phyloP scores from a whole-genome alignment of 2,329 filamentous ascomycete species.

The Emmonsia crescens region DNA sequence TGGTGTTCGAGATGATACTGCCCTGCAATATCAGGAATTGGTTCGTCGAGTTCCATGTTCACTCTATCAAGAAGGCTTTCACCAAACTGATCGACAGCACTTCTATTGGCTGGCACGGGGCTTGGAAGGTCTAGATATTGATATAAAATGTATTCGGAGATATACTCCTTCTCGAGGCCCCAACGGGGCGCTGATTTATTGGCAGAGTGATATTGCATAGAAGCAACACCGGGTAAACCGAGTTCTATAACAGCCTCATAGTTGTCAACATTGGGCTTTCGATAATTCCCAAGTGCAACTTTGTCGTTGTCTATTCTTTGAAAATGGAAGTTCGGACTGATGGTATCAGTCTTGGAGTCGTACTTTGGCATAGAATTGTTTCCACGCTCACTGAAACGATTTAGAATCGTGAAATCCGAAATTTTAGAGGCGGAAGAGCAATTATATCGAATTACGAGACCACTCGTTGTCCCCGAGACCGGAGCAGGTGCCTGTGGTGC shows the following conservation, averaged over 20 bases:
- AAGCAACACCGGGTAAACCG: not conserved
- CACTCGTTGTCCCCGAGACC: not conserved
- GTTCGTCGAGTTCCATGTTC: not conserved
- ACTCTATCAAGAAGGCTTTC: not conserved
- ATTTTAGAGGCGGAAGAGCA: not conserved
- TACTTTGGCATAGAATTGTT: not conserved
- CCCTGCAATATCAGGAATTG: not conserved
- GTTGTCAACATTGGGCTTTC: not conserved
- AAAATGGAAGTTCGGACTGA: not conserved
- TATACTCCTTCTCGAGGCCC: not conserved
- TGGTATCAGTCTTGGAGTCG: not conserved
- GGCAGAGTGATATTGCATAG: not conserved
- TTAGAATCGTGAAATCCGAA: not conserved
- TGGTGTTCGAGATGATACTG: not conserved
- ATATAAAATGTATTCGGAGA: not conserved
- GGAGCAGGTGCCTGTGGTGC: not conserved
- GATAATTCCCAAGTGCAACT: not conserved
- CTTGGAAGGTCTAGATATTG: not conserved
- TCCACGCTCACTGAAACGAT: not conserved
- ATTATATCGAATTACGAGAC: slow-evolving; percentile 1
- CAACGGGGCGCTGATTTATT: not conserved
- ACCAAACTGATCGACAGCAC: no score
- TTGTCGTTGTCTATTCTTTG: not conserved
- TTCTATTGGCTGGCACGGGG: not conserved
- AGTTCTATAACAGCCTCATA: not conserved